Evolutionary conservation across 1,139 yeast genomes (phyloP).

Genomic region (Kazachstania sp.): DNA sequence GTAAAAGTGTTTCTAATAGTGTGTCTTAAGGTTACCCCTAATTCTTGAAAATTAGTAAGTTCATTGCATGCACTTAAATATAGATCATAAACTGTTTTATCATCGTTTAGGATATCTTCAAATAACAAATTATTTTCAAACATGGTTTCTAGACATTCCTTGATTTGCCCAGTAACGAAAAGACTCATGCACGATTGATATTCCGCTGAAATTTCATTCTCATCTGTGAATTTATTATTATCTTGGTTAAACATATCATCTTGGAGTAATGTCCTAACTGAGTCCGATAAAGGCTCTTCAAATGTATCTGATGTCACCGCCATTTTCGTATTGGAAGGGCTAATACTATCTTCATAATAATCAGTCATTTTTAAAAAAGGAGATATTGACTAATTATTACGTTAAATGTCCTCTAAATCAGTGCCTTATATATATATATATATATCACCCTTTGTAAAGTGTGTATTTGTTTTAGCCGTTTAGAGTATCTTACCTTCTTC

Average conservation of each 20-base stretch:
- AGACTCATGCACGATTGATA: conserved; percentile 17
- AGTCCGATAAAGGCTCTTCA: background rate
- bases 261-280: conserved; percentile 16
- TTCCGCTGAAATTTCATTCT: background rate
- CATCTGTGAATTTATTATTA: background rate
- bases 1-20: conserved; percentile 30
- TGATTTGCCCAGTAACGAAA: conserved; percentile 17
- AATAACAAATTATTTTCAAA: conserved; percentile 11
- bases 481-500: too few relatives aligned
- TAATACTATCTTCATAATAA: too few relatives aligned
- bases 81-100: conserved; percentile 3
- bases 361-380: too few relatives aligned
- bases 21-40: conserved; percentile 5
- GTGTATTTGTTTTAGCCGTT: too few relatives aligned
- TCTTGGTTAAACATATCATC: conserved; percentile 12
- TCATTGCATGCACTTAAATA: conserved; percentile 6
- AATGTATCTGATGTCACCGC: background rate
- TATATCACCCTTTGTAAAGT: too few relatives aligned
- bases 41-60: conserved; percentile 3
- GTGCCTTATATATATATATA: too few relatives aligned
- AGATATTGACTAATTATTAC: too few relatives aligned
- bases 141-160: conserved; percentile 18
- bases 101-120: conserved; percentile 3
- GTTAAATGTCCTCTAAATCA: too few relatives aligned
- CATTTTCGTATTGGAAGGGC: too few relatives aligned